Percentiles rank a stretch among this genome's conserved stretches.
These are phyloP conservation scores for Luffa aegyptiaca DNA, from an alignment of 306 rosid species.

Conservation along the genomic window DNA sequence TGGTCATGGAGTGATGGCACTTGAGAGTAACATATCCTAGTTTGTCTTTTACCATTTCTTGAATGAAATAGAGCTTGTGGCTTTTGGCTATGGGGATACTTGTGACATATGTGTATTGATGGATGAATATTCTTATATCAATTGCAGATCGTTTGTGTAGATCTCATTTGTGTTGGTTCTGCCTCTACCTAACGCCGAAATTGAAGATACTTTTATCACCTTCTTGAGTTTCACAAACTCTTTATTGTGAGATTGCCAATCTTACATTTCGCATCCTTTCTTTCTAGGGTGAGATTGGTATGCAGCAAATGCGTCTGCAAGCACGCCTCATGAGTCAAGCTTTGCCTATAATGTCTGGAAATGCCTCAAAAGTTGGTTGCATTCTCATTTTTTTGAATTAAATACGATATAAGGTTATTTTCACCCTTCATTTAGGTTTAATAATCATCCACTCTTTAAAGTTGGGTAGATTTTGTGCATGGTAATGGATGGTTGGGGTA, in stretches of 20 bases:
- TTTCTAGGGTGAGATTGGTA: conserved; percentile 89
- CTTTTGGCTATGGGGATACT: not conserved
- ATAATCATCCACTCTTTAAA: not conserved
- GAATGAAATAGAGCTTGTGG: conserved; percentile 9
- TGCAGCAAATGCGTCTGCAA: conserved; percentile 99
- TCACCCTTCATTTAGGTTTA: conserved; percentile 8
- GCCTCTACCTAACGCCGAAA: conserved; percentile 99
- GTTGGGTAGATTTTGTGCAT: not conserved
- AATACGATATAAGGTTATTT: conserved; percentile 85
- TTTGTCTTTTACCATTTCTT: conserved; percentile 13
- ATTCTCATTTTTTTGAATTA: conserved; percentile 89
- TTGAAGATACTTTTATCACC: conserved; percentile 44
- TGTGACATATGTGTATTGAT: conserved; percentile 14
- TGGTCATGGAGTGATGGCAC: conserved; percentile 99
- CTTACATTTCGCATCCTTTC: conserved; percentile 18
- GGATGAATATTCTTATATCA: conserved; percentile 30
- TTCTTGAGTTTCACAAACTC: conserved; percentile 1
- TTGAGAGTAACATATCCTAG: conserved; percentile 62
- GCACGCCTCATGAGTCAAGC: conserved; percentile 99
- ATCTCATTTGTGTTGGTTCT: conserved; percentile 89
- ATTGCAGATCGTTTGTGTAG: conserved; percentile 99
- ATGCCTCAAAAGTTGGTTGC: conserved; percentile 99
- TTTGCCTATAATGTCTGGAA: conserved; percentile 96
- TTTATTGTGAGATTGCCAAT: conserved; percentile 6
- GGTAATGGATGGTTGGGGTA: not conserved